Evolutionary conservation across 2,329 filamentous ascomycete genomes (phyloP), one percentile per base, ranked within the genome.

Genomic region (Aureobasidium sp.): DNA sequence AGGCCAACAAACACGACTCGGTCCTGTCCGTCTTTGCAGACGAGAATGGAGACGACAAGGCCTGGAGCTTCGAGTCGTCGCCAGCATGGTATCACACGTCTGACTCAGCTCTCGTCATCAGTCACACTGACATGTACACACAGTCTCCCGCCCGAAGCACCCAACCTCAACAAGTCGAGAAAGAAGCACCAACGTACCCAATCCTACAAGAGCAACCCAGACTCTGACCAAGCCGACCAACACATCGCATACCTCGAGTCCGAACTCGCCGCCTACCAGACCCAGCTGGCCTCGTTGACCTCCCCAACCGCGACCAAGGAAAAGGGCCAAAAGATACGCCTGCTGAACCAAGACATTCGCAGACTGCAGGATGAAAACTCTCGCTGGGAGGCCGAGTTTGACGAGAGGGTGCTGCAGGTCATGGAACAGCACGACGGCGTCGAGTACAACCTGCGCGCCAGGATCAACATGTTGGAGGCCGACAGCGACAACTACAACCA

Each of bases 191-290:
- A 41, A 31, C 60, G 51, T 11, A 55, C 60, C 2, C 49, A 55
- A 25, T 62, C 60, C 1, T 39, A 62, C 60, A 56, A 48, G 36
- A 47, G 31, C 29, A 37, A 66, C 62, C 69, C 71, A n/a, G 67
- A 74, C 20, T 75, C 73, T 64, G 74, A 72, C 58, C 77, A 79
- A 63, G 73, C 74, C 11, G 71, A 75, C 29, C 72, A 75, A 61
- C 80, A 81, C 66, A 78, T 81, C 63, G 77, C 80, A 55, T 77
- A 80, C 67, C 74, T 81, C 14, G 79, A 81, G 62, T 70, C 72
- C 22, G 76, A 80, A 65, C 68, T 81, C 27, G 73, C 74, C 20
- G 70, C 75, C 17, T 71, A 74, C 12, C 74, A 79, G 47, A 69
- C 70, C 8, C 74, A 74, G 61, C 65, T 76, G 39, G 72, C 75